Evolutionary conservation across 768 basidiomycete species (phyloP), one percentile per base, ranked within the genome.

Genomic region (Lactarius indigo): DNA sequence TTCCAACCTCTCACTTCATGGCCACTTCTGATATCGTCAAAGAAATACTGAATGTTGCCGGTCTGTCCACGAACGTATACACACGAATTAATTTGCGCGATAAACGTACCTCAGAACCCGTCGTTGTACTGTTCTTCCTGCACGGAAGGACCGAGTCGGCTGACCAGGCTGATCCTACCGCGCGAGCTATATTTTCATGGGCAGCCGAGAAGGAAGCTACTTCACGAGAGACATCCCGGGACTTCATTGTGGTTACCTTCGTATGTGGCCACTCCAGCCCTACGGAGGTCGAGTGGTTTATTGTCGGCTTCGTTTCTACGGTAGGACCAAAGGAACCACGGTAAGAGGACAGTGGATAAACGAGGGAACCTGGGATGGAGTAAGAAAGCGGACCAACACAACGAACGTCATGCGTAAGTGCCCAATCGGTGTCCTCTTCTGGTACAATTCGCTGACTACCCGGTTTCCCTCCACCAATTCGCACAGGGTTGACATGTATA

Each of bases 281-380:
- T 15, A 31, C 44, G 39, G 31, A 41, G 28, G 28, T 28, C 23
- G 18, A 26, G 26, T 41, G 26, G 20, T 10, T 10, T 28, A 18
- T 52, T 12, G 18, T 37, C 35, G 42, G 39, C 57, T n/a, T 23
- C 10, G 4, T 44, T 31, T 26, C 23, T 13, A 52, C 50, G 28
- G 42, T 61, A 83, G 83, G 83, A 86, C 60, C 83, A 85, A 64
- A 73, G 84, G 20, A 85, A 86, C 72, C 85, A 86, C 61, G 85
- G 84, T 0, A 71, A 74, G 17, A 70, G 84, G 20, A 57, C 75
- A 17, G 76, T 81, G 3, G 76, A 81, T 33, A 52, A 64, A 30
- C 73, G 69, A 20, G 73, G 77, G 20, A 85, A 85, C 69, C 66
- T 70, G 23, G 76, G 73, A 1, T 82, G 81, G 82, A 71, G 71